phyloP scores from a whole-genome alignment of 345 rosid genomes.

The Aurinia saxatilis region DNA sequence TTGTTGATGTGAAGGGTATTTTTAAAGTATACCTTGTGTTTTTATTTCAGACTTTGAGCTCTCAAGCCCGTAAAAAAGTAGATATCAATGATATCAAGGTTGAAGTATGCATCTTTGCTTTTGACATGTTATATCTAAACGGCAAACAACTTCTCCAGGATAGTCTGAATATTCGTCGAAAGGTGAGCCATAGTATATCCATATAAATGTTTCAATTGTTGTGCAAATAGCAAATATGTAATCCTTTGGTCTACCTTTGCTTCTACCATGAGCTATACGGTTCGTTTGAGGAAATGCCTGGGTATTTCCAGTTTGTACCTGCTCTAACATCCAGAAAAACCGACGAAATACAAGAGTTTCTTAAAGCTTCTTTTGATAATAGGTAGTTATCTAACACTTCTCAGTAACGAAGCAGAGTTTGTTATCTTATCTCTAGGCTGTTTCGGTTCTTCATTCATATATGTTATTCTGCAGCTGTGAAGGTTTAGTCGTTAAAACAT shows the following conservation, averaged over 20 bases:
- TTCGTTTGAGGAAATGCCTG: conserved; percentile 76
- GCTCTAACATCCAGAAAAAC: conserved; percentile 74
- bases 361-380: conserved; percentile 81
- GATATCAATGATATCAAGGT: conserved; percentile 74
- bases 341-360: conserved; percentile 89
- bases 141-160: conserved; percentile 76
- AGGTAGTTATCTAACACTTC: no score
- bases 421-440: neutral
- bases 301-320: conserved; percentile 82
- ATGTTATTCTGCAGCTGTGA: conserved; percentile 66
- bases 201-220: no score
- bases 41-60: conserved; percentile 57
- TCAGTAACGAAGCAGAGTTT: no score
- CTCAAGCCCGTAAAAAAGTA: conserved; percentile 87
- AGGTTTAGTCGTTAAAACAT: conserved; percentile 90
- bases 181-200: conserved; percentile 53
- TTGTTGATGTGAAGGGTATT: neutral
- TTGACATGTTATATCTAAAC: conserved; percentile 77
- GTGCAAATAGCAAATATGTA: neutral
- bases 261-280: conserved; percentile 57
- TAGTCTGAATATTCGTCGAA: conserved; percentile 62
- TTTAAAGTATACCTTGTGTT: neutral
- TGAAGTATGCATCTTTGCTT: conserved; percentile 87
- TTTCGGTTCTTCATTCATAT: neutral
- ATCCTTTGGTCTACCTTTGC: neutral